Evolutionary conservation across 805 yeast species (phyloP), one percentile per base, ranked within the genome.

Genomic region (Wickerhamiella parazyma): DNA sequence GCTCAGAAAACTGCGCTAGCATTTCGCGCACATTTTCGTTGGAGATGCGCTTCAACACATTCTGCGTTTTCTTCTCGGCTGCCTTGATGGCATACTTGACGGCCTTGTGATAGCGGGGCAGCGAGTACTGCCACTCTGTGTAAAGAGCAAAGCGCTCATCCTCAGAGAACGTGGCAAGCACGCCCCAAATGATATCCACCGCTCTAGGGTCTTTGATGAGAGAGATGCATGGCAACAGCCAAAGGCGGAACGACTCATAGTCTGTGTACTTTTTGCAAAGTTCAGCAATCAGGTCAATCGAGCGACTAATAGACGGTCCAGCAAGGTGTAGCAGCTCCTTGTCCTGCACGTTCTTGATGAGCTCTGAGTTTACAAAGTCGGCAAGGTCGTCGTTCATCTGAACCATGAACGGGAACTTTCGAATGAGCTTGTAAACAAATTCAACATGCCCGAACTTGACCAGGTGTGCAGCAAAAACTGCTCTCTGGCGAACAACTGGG

Each of bases 41-140:
- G 17, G 94, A 83, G 20, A 89, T 66, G 45, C 95, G 68, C 56
- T 89, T 87, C 50, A 89, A 63, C 2, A 78, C 69, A 55, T 76
- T 78, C 54, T 79, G 84, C 0, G 94, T 82, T 31, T 79, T 74
- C 56, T 81, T 84, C 55, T 80, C 91, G 0, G 93, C 80, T 14
- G 24, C 11, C 14, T n/a, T n/a, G 14, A 34, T 25, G 5, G 46
- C 46, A 25, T 16, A 33, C 12, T 44, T 38, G 8, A 44, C 40
- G 21, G 10, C 17, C 10, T 16, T 22, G 17, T 38, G 25, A 6
- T 20, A 12, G 4, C 35, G 22, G 2, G 42, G 42, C 19, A 44
- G 12, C 16, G 35, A n/a, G 12, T 20, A 16, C 21, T 44, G 46
- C 46, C 46, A 44, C 6, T 38, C 42, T 2, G 42, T 39, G 17